Base-by-base conservation (phyloP, 139 green algal species). In the Zygnema circumcarinatum region DNA sequence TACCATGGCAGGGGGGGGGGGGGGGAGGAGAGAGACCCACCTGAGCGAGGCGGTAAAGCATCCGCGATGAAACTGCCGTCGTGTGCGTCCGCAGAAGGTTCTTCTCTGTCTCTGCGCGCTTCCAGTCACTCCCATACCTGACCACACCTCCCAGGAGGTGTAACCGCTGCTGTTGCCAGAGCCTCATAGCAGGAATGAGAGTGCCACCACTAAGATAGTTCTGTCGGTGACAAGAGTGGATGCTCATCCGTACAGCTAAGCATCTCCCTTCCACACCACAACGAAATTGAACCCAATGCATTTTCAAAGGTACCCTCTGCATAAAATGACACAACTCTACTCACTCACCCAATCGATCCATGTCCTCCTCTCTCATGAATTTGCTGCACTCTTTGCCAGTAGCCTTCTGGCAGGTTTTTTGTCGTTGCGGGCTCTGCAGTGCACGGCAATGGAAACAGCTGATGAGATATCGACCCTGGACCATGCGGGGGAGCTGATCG, bases 61-160 rank as follows among this genome's bases (percentile, higher is more conserved):
- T 99, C 85, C 96, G 93, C 3, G 93, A 96, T 25, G 94, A 98
- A 22, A 99, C 97, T 1, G 97, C 97, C 0, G 97, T 99, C 31
- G 97, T 99, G 94, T 99, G 97, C 11, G 97, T 99, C 80, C 97
- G 92, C 88, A 99, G 94, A 87, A 99, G 94, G 92, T 99, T 99
- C 95, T 99, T 99, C 92, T 98, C 92, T 2, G 95, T 95, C 81
- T 99, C 97, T 22, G 92, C 88, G 3, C 88, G 81, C 90, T 97
- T 97, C 97, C 97, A 99, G 84, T 92, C 90, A 93, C 96, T 98
- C 25, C 95, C 94, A 87, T 99, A 99, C 7, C 88, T 88, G 88
- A 3, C 2, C n/a, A n/a, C n/a, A n/a, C n/a, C n/a, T n/a, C n/a
- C n/a, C 21, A 72, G 56, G 25, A n/a, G n/a, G n/a, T n/a, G n/a